Evolutionary conservation across 2,329 filamentous ascomycete species (phyloP).

Genomic region (Aspergillus sp.): DNA sequence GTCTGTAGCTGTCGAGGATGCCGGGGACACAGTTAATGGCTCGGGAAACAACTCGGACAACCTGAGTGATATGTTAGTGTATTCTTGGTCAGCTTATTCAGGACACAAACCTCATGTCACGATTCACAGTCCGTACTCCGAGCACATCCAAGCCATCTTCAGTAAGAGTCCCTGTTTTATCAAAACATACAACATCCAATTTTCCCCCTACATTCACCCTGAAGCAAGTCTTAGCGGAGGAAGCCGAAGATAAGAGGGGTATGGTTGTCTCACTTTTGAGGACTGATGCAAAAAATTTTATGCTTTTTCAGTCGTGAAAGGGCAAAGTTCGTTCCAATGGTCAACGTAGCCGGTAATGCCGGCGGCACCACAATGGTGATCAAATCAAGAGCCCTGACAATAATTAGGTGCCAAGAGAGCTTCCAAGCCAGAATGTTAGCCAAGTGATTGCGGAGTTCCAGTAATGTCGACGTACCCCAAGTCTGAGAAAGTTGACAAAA

Average conservation of each 20-base stretch:
- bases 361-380: constrained; percentile 98
- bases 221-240: constrained; percentile 4
- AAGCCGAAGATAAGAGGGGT: neutral
- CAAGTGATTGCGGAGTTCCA: neutral
- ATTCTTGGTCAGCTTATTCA: neutral
- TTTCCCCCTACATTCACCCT: constrained; percentile 94
- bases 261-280: constrained; percentile 52
- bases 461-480: constrained; percentile 42
- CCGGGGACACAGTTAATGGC: constrained; percentile 45
- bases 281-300: constrained; percentile 94
- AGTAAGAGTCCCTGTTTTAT: constrained; percentile 97
- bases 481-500: constrained; percentile 82
- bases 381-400: constrained; percentile 83
- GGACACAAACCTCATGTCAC: constrained; percentile 38
- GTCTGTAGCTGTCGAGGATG: constrained; percentile 46
- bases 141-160: constrained; percentile 93
- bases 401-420: constrained; percentile 79
- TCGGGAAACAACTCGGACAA: constrained; percentile 72
- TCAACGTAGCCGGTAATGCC: constrained; percentile 85
- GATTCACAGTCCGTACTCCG: constrained; percentile 70
- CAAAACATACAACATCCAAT: constrained; percentile 91
- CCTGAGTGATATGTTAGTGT: constrained; percentile 23
- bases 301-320: constrained; percentile 76
- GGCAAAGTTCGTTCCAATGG: constrained; percentile 94
- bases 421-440: constrained; percentile 15